Evolutionary conservation across 2,329 filamentous ascomycete genomes (phyloP), one percentile per base, ranked within the genome.

Genomic region (Thielaviopsis populi): DNA sequence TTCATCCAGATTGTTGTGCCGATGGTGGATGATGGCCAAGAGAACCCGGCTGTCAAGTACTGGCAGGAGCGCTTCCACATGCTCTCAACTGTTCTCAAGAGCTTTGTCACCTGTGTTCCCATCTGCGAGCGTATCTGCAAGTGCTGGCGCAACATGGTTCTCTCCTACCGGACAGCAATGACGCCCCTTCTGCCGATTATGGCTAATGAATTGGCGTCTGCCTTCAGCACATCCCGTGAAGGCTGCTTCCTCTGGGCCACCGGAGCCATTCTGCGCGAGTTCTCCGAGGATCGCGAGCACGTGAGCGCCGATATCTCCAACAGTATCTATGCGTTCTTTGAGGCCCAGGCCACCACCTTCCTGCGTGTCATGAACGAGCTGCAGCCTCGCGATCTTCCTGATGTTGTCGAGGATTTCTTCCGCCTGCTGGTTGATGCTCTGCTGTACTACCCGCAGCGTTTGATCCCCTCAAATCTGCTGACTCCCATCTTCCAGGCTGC

Each of bases 171-270:
- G 68, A 94, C 87, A 1, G 88, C 88, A 61, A 95, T 95, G 79
- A 83, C 87, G 15, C 91, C 92, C 27, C 77, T 99, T 56, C 80
- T 99, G 54, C 88, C 88, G 0, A 82, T 84, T 22, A 84, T 99
- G 75, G 95, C 94, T 19, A 88, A 92, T 69, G 95, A 92, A 74
- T 82, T 99, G 65, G 89, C 89, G 0, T 81, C 80, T 67, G 91
- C 92, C 3, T 99, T 99, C 72, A 82, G 87, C 63, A 81, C 83
- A 19, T 96, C 92, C 11, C 83, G 86, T 66, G 92, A 99, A 74
- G 94, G 94, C 13, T 96, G 92, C 73, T 99, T 99, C 80, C 79
- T 99, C n/a, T 99, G 94, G 94, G 92, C 94, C 1, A 96, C 92
- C 1, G 89, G 91, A 68, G 90, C 92, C 8, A 95, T 99, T 67